Evolutionary conservation across 2,329 filamentous ascomycete genomes (phyloP).

Genomic region (Fusarium setosum): DNA sequence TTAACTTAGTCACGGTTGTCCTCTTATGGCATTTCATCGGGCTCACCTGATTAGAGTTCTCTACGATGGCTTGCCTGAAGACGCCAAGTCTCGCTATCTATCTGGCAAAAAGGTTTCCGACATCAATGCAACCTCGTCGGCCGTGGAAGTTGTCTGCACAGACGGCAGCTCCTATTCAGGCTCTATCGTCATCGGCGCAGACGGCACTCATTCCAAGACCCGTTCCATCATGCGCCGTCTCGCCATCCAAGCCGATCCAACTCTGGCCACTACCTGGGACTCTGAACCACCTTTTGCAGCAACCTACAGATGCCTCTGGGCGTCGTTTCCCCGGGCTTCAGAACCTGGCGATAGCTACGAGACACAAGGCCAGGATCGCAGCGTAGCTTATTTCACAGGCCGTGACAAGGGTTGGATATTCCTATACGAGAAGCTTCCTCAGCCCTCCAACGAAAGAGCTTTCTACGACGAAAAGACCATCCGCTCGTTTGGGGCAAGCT

Average conservation of each 20-base stretch:
- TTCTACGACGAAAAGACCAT: background rate
- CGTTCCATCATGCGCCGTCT: background rate
- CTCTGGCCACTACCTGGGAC: background rate
- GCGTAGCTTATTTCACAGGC: slow-evolving; percentile 46
- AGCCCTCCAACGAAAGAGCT: slow-evolving; percentile 27
- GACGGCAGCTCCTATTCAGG: background rate
- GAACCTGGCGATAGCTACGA: slow-evolving; percentile 41
- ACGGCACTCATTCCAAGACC: background rate
- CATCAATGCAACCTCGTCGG: background rate
- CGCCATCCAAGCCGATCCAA: background rate
- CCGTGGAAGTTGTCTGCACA: background rate
- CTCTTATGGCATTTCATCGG: background rate
- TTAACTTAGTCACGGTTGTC: background rate
- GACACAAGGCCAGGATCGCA: slow-evolving; percentile 40
- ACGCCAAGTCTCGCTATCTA: background rate
- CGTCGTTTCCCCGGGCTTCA: background rate
- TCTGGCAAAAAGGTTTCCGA: background rate
- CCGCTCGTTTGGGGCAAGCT: background rate
- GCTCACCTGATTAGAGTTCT: background rate
- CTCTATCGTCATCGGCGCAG: background rate
- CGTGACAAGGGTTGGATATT: slow-evolving; percentile 47
- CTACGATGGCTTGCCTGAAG: background rate
- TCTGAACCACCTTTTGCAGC: background rate
- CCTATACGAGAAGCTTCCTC: slow-evolving; percentile 46
- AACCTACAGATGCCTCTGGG: slow-evolving; percentile 2